Evolutionary conservation across 2,329 filamentous ascomycete genomes (phyloP), one percentile per base, ranked within the genome.

Genomic region (Dothideomycetes sp.): DNA sequence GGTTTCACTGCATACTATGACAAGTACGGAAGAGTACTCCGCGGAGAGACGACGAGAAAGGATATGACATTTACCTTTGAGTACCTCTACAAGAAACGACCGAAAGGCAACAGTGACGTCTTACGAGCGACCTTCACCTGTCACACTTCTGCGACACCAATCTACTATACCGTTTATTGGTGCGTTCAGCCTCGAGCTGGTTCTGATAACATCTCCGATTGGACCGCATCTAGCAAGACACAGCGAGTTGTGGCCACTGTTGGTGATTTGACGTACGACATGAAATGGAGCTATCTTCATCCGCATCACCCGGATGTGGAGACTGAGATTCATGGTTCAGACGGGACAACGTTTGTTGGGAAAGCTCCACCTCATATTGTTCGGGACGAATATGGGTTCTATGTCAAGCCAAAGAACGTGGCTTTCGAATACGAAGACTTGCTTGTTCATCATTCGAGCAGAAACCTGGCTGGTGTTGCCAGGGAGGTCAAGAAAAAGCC

Each of bases 211-310:
- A 38, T 46, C 38, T 42, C 44, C 36, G 35, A 40, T 19, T 46
- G 44, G 44, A 44, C 34, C 16, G 34, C 44, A 17, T 44, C 44
- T 8, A 36, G 42, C 19, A 46, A 44, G 18, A 41, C 44, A 4
- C 39, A 41, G 31, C 44, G 44, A 18, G 38, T 44, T 12, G 30
- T 42, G 11, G 38, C 42, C 14, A 31, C 33, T 9, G 18, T 44
- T 5, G 39, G 38, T 24, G 42, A 38, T 4, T 24, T 38, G 18
- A 46, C 39, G 8, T 46, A 41, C 19, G 44, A 46, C n/a, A 36
- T 43, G 8, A 22, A 40, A 10, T 46, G 44, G 44, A 43, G 38
- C 14, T 46, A 46, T 31, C 44, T 44, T 34, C 44, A 46, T 29
- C 36, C 44, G 24, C 37, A 40, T 32, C 37, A 40, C 27, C 38